These are phyloP conservation scores for Staphylotrichum longicolle DNA, from an alignment of 495 filamentous ascomycete species.

Conservation along the genomic window DNA sequence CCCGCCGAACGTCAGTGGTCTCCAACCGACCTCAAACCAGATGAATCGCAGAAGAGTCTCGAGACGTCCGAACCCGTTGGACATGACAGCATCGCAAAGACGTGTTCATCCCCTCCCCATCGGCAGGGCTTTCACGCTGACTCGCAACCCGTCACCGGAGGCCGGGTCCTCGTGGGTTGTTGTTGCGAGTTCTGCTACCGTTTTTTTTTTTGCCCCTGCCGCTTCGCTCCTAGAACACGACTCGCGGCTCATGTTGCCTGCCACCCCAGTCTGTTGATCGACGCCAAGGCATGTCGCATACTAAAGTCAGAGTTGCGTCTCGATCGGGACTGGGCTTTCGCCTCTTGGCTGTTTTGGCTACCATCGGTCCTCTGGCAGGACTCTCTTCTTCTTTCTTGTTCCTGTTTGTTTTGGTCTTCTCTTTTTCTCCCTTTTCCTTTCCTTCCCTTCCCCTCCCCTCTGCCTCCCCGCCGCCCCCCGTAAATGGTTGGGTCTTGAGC, in stretches of 20 bases:
- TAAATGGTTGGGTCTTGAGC: slow-evolving; percentile 13
- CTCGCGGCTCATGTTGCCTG: slow-evolving; percentile 22
- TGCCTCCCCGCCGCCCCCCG: not conserved
- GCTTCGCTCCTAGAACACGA: slow-evolving; percentile 20
- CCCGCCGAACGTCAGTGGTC: not conserved
- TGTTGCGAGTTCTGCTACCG: slow-evolving; percentile 4
- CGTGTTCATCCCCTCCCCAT: not conserved
- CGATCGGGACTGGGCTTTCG: slow-evolving; percentile 1
- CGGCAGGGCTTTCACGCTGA: no score
- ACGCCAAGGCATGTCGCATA: slow-evolving; percentile 18
- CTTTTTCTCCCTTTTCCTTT: slow-evolving; percentile 22
- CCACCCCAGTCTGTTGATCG: slow-evolving; percentile 12
- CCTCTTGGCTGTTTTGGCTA: slow-evolving; percentile 16
- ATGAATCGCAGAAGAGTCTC: slow-evolving; percentile 7
- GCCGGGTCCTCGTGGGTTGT: not conserved
- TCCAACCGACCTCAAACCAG: not conserved
- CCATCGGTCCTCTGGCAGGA: slow-evolving; percentile 35
- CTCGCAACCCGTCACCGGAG: no score
- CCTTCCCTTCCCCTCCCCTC: slow-evolving; percentile 22
- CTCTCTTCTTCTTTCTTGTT: slow-evolving; percentile 25
- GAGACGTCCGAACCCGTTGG: not conserved
- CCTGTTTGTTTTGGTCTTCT: slow-evolving; percentile 21
- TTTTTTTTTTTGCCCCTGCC: slow-evolving; percentile 7
- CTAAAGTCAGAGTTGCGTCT: slow-evolving; percentile 24
- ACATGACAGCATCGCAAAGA: not conserved